Conservation (phyloP, 768 basidiomycete genomes). For the Phaeotremella skinneri region DNA sequence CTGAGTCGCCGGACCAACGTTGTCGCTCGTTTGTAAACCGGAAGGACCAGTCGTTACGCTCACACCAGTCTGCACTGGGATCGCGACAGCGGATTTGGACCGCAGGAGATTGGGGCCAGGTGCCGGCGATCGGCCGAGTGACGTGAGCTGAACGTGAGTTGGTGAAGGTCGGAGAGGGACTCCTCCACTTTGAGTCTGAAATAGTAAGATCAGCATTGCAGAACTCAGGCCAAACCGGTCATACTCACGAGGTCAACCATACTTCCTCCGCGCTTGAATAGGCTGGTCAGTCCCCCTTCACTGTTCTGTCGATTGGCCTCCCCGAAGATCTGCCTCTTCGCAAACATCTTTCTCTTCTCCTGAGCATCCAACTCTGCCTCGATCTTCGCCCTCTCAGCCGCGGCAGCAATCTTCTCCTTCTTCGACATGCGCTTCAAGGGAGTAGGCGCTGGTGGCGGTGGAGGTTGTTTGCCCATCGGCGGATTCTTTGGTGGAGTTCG, state of each 20-base stretch:
- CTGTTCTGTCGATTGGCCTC: not conserved
- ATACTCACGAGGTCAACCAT: slow-evolving; percentile 49
- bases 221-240: not conserved
- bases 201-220: slow-evolving; percentile 11
- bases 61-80: slow-evolving; percentile 48
- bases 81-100: slow-evolving; percentile 49
- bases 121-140: slow-evolving; percentile 23
- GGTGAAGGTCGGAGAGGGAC: slow-evolving; percentile 26
- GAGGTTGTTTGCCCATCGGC: slow-evolving; percentile 8
- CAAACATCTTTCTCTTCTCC: slow-evolving; percentile 50
- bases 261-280: slow-evolving; percentile 47
- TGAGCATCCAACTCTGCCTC: slow-evolving; percentile 47
- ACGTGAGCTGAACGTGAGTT: slow-evolving; percentile 32
- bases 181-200: slow-evolving; percentile 10
- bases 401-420: slow-evolving; percentile 30
- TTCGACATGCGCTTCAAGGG: slow-evolving; percentile 39
- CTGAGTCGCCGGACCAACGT: not conserved
- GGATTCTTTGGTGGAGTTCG: not conserved
- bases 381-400: slow-evolving; percentile 34
- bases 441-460: slow-evolving; percentile 41
- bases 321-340: slow-evolving; percentile 49
- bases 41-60: slow-evolving; percentile 35
- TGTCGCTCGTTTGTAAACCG: not conserved
- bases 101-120: slow-evolving; percentile 34
- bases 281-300: slow-evolving; percentile 39